Evolutionary conservation across 495 filamentous ascomycete species (phyloP).

Genomic region (Penicillium paxilli): DNA sequence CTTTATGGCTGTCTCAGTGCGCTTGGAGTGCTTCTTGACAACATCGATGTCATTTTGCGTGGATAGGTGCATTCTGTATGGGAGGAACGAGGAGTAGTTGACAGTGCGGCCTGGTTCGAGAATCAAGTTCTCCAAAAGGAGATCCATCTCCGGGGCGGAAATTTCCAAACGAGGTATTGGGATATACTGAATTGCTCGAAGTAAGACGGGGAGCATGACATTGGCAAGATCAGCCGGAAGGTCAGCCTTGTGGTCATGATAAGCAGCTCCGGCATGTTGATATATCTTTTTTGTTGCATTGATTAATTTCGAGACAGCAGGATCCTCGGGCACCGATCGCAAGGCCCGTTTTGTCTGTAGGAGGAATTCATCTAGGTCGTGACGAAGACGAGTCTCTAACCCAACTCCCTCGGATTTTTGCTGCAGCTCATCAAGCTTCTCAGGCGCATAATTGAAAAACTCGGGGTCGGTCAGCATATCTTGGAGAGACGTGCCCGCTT

Average conservation of each 20-base stretch:
- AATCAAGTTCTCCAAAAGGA: conserved; percentile 87
- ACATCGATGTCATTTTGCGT: conserved; percentile 86
- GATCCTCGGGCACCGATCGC: conserved; percentile 65
- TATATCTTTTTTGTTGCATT: conserved; percentile 63
- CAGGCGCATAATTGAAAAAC: conserved; percentile 71
- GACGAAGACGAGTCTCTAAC: conserved; percentile 61
- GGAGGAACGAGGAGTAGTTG: conserved; percentile 86
- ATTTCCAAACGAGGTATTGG: conserved; percentile 87
- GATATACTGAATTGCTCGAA: conserved; percentile 77
- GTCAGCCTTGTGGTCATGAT: conserved; percentile 59
- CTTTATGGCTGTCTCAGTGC: conserved; percentile 63
- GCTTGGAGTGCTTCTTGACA: conserved; percentile 70
- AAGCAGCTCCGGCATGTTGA: conserved; percentile 61
- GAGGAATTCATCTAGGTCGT: conserved; percentile 74
- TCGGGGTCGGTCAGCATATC: conserved; percentile 83
- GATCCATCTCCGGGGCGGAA: conserved; percentile 76
- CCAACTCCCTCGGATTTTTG: conserved; percentile 64
- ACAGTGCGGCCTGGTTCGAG: conserved; percentile 84
- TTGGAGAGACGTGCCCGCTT: conserved; percentile 70
- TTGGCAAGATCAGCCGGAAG: conserved; percentile 73
- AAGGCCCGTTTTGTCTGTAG: conserved; percentile 67
- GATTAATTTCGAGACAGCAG: conserved; percentile 66
- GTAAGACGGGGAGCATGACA: conserved; percentile 75
- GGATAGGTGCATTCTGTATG: conserved; percentile 75
- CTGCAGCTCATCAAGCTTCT: conserved; percentile 71